Conservation (phyloP, 2,329 filamentous ascomycete genomes). For the Arthrobotrys conoides region DNA sequence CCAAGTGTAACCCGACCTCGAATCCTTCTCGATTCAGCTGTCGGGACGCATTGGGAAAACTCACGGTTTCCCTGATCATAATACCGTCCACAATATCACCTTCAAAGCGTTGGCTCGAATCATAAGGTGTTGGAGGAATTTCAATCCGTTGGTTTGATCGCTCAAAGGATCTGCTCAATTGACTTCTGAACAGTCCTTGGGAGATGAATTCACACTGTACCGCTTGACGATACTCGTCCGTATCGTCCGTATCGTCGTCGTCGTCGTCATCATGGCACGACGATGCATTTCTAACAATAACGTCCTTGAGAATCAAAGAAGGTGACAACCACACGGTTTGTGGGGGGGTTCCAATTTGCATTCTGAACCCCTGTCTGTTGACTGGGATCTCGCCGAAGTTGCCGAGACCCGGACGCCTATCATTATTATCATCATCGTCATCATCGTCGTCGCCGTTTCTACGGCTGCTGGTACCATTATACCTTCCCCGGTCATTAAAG, state of each 20-base stretch:
- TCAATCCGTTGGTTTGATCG: not conserved
- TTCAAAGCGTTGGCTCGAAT: conserved; percentile 2
- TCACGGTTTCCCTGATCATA: conserved; percentile 25
- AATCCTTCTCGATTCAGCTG: conserved; percentile 8
- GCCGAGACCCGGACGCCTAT: not conserved
- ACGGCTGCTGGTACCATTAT: conserved; percentile 3
- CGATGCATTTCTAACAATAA: conserved; percentile 25
- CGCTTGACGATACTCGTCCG: conserved; percentile 4
- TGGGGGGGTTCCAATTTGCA: conserved; percentile 22
- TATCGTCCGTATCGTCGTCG: not conserved
- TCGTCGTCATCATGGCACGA: conserved; percentile 17
- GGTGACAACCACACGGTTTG: conserved; percentile 34
- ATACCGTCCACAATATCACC: conserved; percentile 21
- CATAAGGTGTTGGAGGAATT: conserved; percentile 18
- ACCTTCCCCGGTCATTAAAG: conserved; percentile 12
- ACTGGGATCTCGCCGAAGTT: conserved; percentile 21
- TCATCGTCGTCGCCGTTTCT: conserved; percentile 14
- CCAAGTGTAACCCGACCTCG: conserved; percentile 22
- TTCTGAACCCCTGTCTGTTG: conserved; percentile 8
- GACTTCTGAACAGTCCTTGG: conserved; percentile 24
- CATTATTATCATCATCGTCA: conserved; percentile 14
- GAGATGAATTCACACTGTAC: conserved; percentile 5
- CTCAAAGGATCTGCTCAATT: conserved; percentile 35
- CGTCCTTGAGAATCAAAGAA: conserved; percentile 15
- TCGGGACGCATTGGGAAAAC: conserved; percentile 24